Conservation (phyloP, 2,329 filamentous ascomycete species). For the Clonostachys rhizophaga region DNA sequence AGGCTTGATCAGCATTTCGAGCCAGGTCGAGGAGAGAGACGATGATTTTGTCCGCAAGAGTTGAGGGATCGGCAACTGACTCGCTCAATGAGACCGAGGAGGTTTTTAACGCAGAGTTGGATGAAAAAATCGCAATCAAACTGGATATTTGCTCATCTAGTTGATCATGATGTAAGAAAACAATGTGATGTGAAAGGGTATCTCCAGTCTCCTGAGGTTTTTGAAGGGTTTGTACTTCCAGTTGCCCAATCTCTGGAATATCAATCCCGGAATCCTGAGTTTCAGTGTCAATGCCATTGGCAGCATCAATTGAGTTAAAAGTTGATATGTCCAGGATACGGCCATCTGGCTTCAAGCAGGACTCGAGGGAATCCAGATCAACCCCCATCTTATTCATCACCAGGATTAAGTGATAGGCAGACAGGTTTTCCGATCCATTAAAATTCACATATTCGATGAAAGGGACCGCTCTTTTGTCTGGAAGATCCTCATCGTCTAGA, state of each 20-base stretch:
- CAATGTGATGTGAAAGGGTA: too few relatives aligned
- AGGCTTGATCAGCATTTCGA: neutral
- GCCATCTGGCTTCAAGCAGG: constrained; percentile 19
- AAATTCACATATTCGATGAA: constrained; percentile 16
- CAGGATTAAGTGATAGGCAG: constrained; percentile 26
- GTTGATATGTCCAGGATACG: neutral
- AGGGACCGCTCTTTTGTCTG: neutral
- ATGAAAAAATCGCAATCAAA: too few relatives aligned
- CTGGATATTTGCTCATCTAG: too few relatives aligned
- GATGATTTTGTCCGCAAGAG: constrained; percentile 15
- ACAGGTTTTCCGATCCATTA: constrained; percentile 10
- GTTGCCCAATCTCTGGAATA: too few relatives aligned
- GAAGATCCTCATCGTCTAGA: constrained; percentile 4
- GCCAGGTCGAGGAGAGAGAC: constrained; percentile 33
- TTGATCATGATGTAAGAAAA: too few relatives aligned
- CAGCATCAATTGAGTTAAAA: too few relatives aligned
- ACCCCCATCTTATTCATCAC: constrained; percentile 7
- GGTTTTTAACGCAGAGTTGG: too few relatives aligned
- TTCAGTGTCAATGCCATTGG: too few relatives aligned
- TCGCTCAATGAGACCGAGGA: too few relatives aligned
- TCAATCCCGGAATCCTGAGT: too few relatives aligned
- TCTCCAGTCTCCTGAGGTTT: too few relatives aligned
- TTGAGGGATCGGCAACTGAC: neutral
- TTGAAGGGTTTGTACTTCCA: too few relatives aligned
- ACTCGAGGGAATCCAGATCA: constrained; percentile 7